Base-by-base conservation (phyloP, 768 basidiomycete genomes). In the Lactifluus pinguis region DNA sequence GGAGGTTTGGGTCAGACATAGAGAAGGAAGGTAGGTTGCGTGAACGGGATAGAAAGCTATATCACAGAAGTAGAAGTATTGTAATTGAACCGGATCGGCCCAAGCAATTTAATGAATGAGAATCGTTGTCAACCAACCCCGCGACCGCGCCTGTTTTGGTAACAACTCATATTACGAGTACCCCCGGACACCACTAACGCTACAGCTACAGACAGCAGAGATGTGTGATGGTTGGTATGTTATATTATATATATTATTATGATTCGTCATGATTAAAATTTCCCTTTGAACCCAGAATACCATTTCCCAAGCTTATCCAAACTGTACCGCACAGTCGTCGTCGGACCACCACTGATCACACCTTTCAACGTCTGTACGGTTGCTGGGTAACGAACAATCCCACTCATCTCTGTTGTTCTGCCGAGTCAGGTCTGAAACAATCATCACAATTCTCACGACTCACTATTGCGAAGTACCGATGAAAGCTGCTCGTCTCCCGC, bases 351-450 rank as follows among this genome's bases (percentile, higher is more conserved):
- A 59, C 86, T 92, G 19, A 88, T 80, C 51, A 98, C 69, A 30
- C 94, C 93, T 74, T 97, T 98, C 60, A 91, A 65, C 5, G 87
- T 79, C 75, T 98, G 94, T 9, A 89, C 76, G 1, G 89, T 83
- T 14, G 94, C 91, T 6, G 94, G 92, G 66, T 83, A 80, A 65
- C 87, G 79, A 47, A 95, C 92, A 69, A 94, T 92, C 19, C 75
- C 73, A 55, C 77, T 72, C 76, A 92, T 83, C 73, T 93, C 92
- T 93, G 68, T 4, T 3, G 68, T 34, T 34, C 32, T n/a, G 49
- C 49, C 32, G 30, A 4, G 49, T 61, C 29, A 61, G 60, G 36
- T 47, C 25, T 30, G 17, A 42, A 25, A 39, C 36, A 21, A 25
- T 30, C 3, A 21, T 7, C 19, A 48, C 4, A 5, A 25, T 25